Evolutionary conservation across 1,139 yeast genomes (phyloP).

Genomic region (Blastobotrys indianensis): DNA sequence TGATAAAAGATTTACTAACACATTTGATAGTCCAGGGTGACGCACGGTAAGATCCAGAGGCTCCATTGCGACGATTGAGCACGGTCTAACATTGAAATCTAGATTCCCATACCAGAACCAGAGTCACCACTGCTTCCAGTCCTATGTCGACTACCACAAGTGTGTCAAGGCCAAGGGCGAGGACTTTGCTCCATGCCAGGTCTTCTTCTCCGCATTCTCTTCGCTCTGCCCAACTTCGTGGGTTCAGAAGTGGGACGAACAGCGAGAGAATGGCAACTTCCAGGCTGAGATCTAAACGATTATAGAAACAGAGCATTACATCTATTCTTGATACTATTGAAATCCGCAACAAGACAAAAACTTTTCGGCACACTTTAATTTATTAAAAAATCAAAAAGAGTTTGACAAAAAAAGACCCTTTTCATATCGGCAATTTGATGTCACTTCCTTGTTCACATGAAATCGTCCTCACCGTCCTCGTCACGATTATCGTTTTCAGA

Average conservation of each 20-base stretch:
- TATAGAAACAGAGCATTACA: neutral
- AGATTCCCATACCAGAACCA: conserved; percentile 84
- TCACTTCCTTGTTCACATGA: conserved; percentile 37
- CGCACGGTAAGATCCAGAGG: conserved; percentile 16
- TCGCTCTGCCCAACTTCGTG: conserved; percentile 90
- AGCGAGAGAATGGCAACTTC: conserved; percentile 69
- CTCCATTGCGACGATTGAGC: neutral
- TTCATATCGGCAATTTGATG: neutral
- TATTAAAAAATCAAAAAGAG: neutral
- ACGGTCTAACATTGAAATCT: neutral
- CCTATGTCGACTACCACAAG: conserved; percentile 96
- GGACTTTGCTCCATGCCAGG: conserved; percentile 96
- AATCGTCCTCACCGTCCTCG: conserved; percentile 65
- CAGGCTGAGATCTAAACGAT: conserved; percentile 47
- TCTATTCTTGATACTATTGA: conserved; percentile 6
- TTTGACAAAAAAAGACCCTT: neutral
- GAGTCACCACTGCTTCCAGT: conserved; percentile 97
- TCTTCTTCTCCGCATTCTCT: conserved; percentile 84
- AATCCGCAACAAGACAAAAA: neutral
- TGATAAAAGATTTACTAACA: neutral
- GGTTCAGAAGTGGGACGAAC: conserved; percentile 95
- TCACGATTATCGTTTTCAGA: conserved; percentile 49
- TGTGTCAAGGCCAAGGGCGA: conserved; percentile 96
- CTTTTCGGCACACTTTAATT: neutral
- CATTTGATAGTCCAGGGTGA: conserved; percentile 18